Base-by-base conservation (phyloP, 2,329 filamentous ascomycete species). In the Phyllosticta citriasiana region DNA sequence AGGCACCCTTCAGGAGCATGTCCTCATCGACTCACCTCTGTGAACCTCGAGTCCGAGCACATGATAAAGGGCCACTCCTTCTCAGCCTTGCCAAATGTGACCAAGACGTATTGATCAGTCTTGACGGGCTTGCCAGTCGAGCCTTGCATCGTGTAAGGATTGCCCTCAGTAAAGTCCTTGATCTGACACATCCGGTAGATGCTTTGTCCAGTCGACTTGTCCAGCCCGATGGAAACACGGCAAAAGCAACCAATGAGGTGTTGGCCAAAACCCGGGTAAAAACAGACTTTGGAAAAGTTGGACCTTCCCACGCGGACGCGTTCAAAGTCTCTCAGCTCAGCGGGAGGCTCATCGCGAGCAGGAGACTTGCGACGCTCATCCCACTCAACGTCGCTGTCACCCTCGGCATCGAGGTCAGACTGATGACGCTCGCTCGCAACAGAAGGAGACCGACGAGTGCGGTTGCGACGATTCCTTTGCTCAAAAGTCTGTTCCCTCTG, bases 251-350 rank as follows among this genome's bases (percentile, higher is more conserved):
- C 91, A 16, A 80, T 84, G 68, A 97, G 88, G 30, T 88, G 82
- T 8, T 88, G 78, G 61, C 96, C 89, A 66, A 99, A 97, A 3
- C 87, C 87, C 10, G 94, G 94, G 67, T 92, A 93, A 77, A 96
- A 96, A 80, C 91, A 97, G 60, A 96, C 88, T 69, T 93, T 86
- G 6, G 88, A 88, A 72, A 99, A 96, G 69, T 91, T 89, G 66
- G 84, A 88, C 64, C 94, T 85, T 57, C 92, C 90, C 62, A 99
- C 83, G 62, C 91, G 85, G 59, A 93, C 84, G 57, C 89, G 85
- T 70, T 97, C 88, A 65, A 93, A 85, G 72, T 97, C 91, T n/a
- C 82, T 82, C 22, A 96, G 78, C 40, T 88, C 85, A 1, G 89
- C 85, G 26, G 86, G 87, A 14, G 84, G 84, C 52, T 86, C 84